Base-by-base conservation (phyloP, 202 grass and related monocot species). In the Schoenoplectus triqueter region DNA sequence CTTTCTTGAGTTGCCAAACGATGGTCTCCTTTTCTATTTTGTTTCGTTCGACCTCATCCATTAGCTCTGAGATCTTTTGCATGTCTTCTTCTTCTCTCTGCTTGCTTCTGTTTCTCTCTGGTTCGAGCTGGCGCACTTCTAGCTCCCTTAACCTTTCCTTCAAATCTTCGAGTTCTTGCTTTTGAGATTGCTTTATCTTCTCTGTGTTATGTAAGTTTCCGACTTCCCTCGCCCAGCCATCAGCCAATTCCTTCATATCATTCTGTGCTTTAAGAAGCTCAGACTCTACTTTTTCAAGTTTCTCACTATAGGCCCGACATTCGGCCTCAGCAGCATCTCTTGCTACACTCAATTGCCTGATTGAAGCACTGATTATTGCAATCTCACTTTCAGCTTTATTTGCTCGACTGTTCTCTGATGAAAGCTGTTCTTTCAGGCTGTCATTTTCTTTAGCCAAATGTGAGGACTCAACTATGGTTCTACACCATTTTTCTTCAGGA, bases 191-290 rank as follows among this genome's bases (percentile, higher is more conserved):
- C 66, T 83, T 66, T 57, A 55, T 88, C 85, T 94, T 68, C 50
- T 20, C 81, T 57, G 75, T 76, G 57, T 70, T 88, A 2, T 78
- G 52, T 56, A 87, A 84, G 65, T 82, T 80, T 21, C 87, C 63
- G 1, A 72, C 68, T 46, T 78, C 87, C 82, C 81, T 80, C 83
- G 91, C 84, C 87, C 95, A 94, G 15, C 93, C 93, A 82, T 99
- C 92, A 85, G 89, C 86, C 77, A 99, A 84, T 57, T 77, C 89
- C 60, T 87, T 90, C 72, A 96, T 85, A 65, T 96, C 89, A 67
- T 89, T 89, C 70, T 99, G 88, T 72, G 92, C 95, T 61, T 82
- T 78, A 84, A 88, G 85, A 62, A 99, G 89, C 80, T 96, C 91
- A 63, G 68, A 85, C 72, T 92, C 89, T 46, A 96, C 78, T 64